A percentile compares a stretch with the other conserved stretches of the same genome.
phyloP scores from a whole-genome alignment of 2,329 filamentous ascomycete genomes.

The Didymella keratinophila region DNA sequence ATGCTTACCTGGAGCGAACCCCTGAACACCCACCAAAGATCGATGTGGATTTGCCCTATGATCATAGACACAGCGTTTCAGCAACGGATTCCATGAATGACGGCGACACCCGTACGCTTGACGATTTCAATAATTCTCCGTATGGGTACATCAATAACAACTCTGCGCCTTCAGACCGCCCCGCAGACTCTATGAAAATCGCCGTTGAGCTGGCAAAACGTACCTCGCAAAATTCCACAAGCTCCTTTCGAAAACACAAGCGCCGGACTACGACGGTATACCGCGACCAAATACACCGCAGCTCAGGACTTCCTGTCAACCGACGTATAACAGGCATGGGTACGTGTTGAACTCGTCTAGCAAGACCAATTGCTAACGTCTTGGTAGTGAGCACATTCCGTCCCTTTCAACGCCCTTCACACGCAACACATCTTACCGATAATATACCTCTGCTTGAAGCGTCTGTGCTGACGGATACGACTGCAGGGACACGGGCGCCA shows the following conservation, averaged over 20 bases:
- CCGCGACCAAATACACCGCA: constrained; percentile 35
- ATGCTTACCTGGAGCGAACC: constrained; percentile 24
- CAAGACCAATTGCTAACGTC: constrained; percentile 16
- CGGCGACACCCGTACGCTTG: constrained; percentile 48
- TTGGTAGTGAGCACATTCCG: constrained; percentile 16
- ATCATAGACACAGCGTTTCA: constrained; percentile 44
- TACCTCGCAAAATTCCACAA: constrained; percentile 41
- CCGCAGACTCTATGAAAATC: constrained; percentile 55
- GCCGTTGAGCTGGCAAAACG: constrained; percentile 51
- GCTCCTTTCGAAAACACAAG: constrained; percentile 40
- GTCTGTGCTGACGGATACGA: constrained; percentile 4
- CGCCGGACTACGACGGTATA: constrained; percentile 36
- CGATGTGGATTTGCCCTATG: constrained; percentile 42
- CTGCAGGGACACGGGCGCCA: constrained; percentile 36
- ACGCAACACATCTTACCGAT: neutral
- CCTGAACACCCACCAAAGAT: constrained; percentile 52
- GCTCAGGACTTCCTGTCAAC: constrained; percentile 41
- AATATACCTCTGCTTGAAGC: neutral
- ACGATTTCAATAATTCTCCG: constrained; percentile 51
- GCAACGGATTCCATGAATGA: constrained; percentile 51
- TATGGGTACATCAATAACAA: constrained; percentile 45
- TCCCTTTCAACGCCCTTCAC: neutral
- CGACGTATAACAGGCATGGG: constrained; percentile 42
- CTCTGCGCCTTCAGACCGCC: constrained; percentile 48
- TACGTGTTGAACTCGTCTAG: constrained; percentile 11